Percentiles rank a stretch among this genome's conserved stretches.
Conservation (phyloP, 2,329 filamentous ascomycete genomes). For the Botrytis cinerea region DNA sequence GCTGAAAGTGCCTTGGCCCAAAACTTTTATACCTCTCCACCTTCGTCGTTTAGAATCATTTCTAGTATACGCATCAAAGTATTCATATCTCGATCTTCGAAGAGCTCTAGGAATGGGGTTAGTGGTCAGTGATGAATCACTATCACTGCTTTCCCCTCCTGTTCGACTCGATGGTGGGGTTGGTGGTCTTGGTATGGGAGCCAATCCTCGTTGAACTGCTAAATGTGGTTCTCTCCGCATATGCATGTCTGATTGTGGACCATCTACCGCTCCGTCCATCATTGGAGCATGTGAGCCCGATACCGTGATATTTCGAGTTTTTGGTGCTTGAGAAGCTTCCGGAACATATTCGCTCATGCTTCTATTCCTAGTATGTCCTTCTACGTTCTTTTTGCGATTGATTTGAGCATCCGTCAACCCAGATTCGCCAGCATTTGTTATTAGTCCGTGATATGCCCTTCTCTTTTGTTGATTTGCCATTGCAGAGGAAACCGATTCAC, state of each 20-base stretch:
- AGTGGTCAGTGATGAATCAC: slow-evolving; percentile 51
- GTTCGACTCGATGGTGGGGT: slow-evolving; percentile 83
- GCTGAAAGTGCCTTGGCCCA: slow-evolving; percentile 95
- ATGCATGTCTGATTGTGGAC: slow-evolving; percentile 44
- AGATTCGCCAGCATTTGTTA: slow-evolving; percentile 33
- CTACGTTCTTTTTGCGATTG: slow-evolving; percentile 36
- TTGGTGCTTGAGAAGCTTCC: slow-evolving; percentile 66
- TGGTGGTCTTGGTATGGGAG: slow-evolving; percentile 62
- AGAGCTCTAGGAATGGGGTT: slow-evolving; percentile 41
- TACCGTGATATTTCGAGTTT: slow-evolving; percentile 70
- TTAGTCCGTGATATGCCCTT: slow-evolving; percentile 56
- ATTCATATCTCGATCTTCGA: slow-evolving; percentile 54
- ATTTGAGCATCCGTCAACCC: slow-evolving; percentile 29
- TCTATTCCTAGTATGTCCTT: slow-evolving; percentile 67
- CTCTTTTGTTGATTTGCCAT: slow-evolving; percentile 57
- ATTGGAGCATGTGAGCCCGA: slow-evolving; percentile 59
- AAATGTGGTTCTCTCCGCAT: slow-evolving; percentile 80
- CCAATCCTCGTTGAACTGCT: slow-evolving; percentile 74
- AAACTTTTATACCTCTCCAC: slow-evolving; percentile 76
- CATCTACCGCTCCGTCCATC: slow-evolving; percentile 50
- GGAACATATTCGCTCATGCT: slow-evolving; percentile 89
- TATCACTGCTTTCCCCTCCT: slow-evolving; percentile 51
- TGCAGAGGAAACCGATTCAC: slow-evolving; percentile 55
- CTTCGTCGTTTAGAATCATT: slow-evolving; percentile 68
- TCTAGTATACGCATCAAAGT: slow-evolving; percentile 69